Conservation (phyloP, 2,329 filamentous ascomycete genomes). For the Lecanicillium sp. region DNA sequence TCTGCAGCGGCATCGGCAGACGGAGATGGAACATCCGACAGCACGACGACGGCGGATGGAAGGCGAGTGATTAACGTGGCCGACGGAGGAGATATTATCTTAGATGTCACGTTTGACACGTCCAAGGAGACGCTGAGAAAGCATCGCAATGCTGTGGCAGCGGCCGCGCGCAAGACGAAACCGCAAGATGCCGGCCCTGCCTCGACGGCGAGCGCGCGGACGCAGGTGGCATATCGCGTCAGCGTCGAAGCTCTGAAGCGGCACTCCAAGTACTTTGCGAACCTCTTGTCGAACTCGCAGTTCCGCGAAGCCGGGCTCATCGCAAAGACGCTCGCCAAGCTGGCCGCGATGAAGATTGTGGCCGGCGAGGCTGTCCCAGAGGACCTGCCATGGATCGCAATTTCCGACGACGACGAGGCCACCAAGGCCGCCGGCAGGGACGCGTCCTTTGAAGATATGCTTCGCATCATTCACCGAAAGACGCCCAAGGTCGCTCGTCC, state of each 20-base stretch:
- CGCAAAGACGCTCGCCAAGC: conserved; percentile 37
- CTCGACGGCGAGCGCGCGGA: conserved; percentile 24
- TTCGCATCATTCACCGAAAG: conserved; percentile 56
- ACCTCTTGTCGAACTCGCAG: conserved; percentile 53
- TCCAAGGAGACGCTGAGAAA: conserved; percentile 41
- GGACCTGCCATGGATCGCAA: conserved; percentile 55
- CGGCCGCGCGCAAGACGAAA: conserved; percentile 21
- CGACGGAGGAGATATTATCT: conserved; percentile 53
- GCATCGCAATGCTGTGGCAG: conserved; percentile 30
- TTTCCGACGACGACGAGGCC: conserved; percentile 62
- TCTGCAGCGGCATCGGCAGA: conserved; percentile 21
- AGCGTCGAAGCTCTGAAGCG: conserved; percentile 46
- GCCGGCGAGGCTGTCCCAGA: conserved; percentile 38
- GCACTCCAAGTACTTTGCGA: conserved; percentile 63
- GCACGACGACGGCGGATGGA: conserved; percentile 17
- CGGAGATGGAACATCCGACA: conserved; percentile 18
- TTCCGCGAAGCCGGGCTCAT: conserved; percentile 57
- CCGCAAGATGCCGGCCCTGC: conserved; percentile 18
- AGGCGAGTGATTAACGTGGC: conserved; percentile 42
- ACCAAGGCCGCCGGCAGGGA: conserved; percentile 54
- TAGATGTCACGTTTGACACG: conserved; percentile 59
- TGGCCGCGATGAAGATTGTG: conserved; percentile 38
- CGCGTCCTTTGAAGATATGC: conserved; percentile 57
- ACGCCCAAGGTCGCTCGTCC: conserved; percentile 30
- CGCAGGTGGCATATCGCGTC: conserved; percentile 51